These are phyloP conservation scores for Carpinus fangiana DNA, from an alignment of 306 rosid genomes.

Conservation along the genomic window DNA sequence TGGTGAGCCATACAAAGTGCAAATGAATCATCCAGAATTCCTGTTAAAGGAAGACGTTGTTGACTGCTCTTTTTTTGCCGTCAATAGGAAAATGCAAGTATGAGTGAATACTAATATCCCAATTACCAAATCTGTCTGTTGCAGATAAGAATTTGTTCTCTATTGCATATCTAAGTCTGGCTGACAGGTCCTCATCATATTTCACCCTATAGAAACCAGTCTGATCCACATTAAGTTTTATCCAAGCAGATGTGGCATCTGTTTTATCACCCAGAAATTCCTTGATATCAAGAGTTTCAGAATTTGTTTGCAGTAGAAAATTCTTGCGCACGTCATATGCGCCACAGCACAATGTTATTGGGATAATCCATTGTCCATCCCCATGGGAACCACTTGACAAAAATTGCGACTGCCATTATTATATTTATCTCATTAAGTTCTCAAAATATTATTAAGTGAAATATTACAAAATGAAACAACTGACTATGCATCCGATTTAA, in stretches of 20 bases:
- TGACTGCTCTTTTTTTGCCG: constrained; percentile 20
- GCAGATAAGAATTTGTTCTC: constrained; percentile 67
- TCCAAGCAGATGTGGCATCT: constrained; percentile 47
- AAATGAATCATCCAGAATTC: constrained; percentile 81
- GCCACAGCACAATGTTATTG: constrained; percentile 71
- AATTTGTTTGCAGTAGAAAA: constrained; percentile 66
- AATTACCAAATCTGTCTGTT: constrained; percentile 81
- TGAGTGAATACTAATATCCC: constrained; percentile 11
- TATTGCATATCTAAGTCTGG: constrained; percentile 75
- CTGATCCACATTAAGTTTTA: constrained; percentile 91
- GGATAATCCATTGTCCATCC: constrained; percentile 87
- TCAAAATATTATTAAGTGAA: constrained; percentile 2
- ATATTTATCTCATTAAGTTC: constrained; percentile 10
- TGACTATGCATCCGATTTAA: background rate
- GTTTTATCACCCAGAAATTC: constrained; percentile 41
- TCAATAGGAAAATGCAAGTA: constrained; percentile 1
- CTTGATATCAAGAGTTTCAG: constrained; percentile 53
- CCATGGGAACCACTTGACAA: constrained; percentile 78
- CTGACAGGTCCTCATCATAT: constrained; percentile 72
- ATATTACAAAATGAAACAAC: background rate
- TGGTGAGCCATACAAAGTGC: constrained; percentile 82
- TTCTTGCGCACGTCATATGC: constrained; percentile 66
- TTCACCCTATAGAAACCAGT: constrained; percentile 96
- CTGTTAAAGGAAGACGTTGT: constrained; percentile 45
- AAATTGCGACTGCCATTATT: constrained; percentile 71